Conservation (phyloP, 768 basidiomycete species). For the Pisolithus orientalis region DNA sequence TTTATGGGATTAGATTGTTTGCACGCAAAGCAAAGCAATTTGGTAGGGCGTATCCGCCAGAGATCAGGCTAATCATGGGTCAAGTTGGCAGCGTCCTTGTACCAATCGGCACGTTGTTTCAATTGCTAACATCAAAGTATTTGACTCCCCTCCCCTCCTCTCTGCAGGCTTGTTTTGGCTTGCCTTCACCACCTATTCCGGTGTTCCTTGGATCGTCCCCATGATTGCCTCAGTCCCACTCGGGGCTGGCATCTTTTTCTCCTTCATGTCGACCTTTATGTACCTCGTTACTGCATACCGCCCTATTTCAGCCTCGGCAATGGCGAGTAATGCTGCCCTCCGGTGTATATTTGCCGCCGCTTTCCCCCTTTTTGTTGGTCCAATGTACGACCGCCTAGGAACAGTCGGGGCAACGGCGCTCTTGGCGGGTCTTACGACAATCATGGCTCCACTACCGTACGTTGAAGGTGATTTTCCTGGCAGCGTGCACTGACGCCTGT, state of each 20-base stretch:
- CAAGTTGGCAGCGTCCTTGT: constrained; percentile 62
- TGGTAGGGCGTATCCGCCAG: constrained; percentile 52
- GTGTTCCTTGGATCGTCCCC: constrained; percentile 43
- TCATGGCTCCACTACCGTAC: constrained; percentile 60
- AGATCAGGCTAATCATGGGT: constrained; percentile 59
- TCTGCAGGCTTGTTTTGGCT: constrained; percentile 43
- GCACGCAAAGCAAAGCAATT: constrained; percentile 31
- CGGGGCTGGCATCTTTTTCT: constrained; percentile 52
- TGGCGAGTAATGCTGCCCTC: constrained; percentile 58
- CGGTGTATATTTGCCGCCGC: constrained; percentile 42
- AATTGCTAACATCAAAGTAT: neutral
- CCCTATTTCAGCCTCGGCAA: constrained; percentile 51
- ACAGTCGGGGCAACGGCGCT: constrained; percentile 69
- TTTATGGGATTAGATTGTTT: constrained; percentile 28
- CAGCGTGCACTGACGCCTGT: neutral
- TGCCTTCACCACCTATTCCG: constrained; percentile 45
- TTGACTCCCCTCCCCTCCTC: neutral
- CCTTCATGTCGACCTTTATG: constrained; percentile 65
- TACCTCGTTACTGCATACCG: constrained; percentile 48
- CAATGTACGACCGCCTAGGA: constrained; percentile 49
- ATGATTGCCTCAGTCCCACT: constrained; percentile 41
- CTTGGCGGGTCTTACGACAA: constrained; percentile 55
- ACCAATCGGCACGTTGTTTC: constrained; percentile 41
- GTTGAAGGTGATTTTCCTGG: constrained; percentile 13
- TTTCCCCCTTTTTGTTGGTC: constrained; percentile 47